Evolutionary conservation across 2,329 filamentous ascomycete genomes (phyloP), one percentile per base, ranked within the genome.

Genomic region (Aspergillus sp.): DNA sequence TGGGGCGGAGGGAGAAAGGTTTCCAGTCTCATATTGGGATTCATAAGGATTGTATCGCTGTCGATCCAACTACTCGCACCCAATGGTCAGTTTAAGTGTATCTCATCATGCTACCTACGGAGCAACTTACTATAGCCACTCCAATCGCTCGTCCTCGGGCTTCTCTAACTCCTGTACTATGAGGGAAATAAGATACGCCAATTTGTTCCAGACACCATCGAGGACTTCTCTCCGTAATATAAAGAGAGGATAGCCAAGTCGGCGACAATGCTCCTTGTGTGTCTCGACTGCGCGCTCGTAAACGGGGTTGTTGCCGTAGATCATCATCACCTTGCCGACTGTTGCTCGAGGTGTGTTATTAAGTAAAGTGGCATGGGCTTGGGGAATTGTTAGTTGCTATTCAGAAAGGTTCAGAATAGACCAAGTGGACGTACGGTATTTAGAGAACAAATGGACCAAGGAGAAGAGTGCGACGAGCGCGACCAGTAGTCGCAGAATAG

Each of bases 151-250:
- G 15, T 65, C 61, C 1, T 52, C 58, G 19, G 68, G 66, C 52
- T 71, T 69, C 35, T 62, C 63, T 40, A 73, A 46, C 45, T 74
- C 71, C 17, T 66, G 56, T 8, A 73, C 52, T 11, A 74, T 39
- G 14, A 70, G 19, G 0, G 71, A 69, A 8, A 79, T 66, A 33
- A 80, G 74, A 60, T 78, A 79, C 2, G 76, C 78, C 3, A 73
- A 71, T 54, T 80, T 80, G 48, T 72, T 76, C 77, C 78, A 80
- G 5, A 77, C 68, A 43, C 76, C 73, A 49, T 78, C 76, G 17
- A 79, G 65, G 1, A 81, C 67, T 2, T 71, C 63, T 37, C 77
- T 68, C 5, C 76, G 76, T 47, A 79, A 66, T 6, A 80, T 70
- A 40, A 76, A 71, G 7, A 79, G 64, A 7, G 76, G 74, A 41